Percentiles rank a stretch among this genome's conserved stretches.
phyloP scores from a whole-genome alignment of 106 monocot genomes.

The Dioscorea dumetorum region DNA sequence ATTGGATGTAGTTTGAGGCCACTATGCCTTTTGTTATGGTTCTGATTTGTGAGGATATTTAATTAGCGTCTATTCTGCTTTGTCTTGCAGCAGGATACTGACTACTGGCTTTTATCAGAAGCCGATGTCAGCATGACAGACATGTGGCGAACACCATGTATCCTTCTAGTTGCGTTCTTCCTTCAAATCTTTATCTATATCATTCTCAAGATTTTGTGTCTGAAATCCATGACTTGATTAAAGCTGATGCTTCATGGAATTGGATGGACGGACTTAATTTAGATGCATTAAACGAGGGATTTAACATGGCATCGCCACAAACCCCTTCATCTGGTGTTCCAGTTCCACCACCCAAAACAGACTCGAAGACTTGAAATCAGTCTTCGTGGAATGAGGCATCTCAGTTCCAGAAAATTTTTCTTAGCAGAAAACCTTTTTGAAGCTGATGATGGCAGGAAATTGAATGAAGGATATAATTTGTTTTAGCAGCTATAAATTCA shows the following conservation, averaged over 20 bases:
- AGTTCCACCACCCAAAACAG: slow-evolving; percentile 3
- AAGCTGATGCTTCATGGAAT: slow-evolving; percentile 59
- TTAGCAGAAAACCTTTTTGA: no score
- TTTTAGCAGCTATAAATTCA: no score
- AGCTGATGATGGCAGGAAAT: no score
- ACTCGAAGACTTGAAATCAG: not conserved
- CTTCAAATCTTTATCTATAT: not conserved
- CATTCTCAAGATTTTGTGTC: not conserved
- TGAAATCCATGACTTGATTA: slow-evolving; percentile 16
- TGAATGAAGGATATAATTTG: no score
- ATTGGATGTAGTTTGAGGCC: not conserved
- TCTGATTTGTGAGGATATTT: no score
- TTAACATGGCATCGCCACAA: slow-evolving; percentile 28
- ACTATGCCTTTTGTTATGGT: no score
- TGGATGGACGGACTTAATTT: slow-evolving; percentile 20
- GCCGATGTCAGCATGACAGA: slow-evolving; percentile 36
- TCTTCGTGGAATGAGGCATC: no score
- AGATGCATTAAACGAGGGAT: slow-evolving; percentile 29
- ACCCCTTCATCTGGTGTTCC: slow-evolving; percentile 12
- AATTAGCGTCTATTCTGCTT: no score
- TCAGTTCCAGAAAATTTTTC: no score
- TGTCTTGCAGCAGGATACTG: slow-evolving; percentile 46
- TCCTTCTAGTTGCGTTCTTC: no score
- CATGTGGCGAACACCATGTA: slow-evolving; percentile 32
- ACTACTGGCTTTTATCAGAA: slow-evolving; percentile 77